phyloP scores from a whole-genome alignment of 1,284 basidiomycete genomes.

The Nidula niveotomentosa region DNA sequence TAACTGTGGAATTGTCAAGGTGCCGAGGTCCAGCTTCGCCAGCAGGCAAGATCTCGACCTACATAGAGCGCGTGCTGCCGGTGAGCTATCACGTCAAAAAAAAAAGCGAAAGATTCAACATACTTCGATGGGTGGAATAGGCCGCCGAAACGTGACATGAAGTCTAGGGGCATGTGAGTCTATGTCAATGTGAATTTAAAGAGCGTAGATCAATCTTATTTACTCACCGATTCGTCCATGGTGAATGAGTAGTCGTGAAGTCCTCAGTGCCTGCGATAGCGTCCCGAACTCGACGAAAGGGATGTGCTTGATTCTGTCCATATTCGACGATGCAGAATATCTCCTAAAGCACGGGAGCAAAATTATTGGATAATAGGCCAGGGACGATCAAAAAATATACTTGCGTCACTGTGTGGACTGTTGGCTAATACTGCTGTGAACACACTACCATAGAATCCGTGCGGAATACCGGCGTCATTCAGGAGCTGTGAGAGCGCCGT shows the following conservation, averaged over 20 bases:
- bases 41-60: slow-evolving; percentile 82
- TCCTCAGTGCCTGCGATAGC: slow-evolving; percentile 43
- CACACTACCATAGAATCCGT: slow-evolving; percentile 69
- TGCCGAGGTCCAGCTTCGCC: slow-evolving; percentile 77
- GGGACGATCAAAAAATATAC: slow-evolving; percentile 20
- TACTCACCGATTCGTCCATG: slow-evolving; percentile 51
- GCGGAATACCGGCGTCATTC: slow-evolving; percentile 48
- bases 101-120: slow-evolving; percentile 11
- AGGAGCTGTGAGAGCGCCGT: slow-evolving; percentile 57
- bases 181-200: slow-evolving; percentile 5
- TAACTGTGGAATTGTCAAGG: slow-evolving; percentile 63
- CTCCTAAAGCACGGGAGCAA: slow-evolving; percentile 31
- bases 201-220: not conserved
- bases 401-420: slow-evolving; percentile 52
- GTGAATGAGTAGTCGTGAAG: slow-evolving; percentile 43
- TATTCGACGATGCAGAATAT: slow-evolving; percentile 56
- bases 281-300: slow-evolving; percentile 53
- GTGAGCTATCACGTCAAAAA: slow-evolving; percentile 6
- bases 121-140: slow-evolving; percentile 38
- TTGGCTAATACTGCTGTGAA: slow-evolving; percentile 59
- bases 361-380: not conserved
- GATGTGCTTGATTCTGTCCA: slow-evolving; percentile 40
- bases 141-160: slow-evolving; percentile 54
- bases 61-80: slow-evolving; percentile 6
- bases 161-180: slow-evolving; percentile 34